Conservation (phyloP, 2,329 filamentous ascomycete genomes). For the Penicillium sclerotigenum region DNA sequence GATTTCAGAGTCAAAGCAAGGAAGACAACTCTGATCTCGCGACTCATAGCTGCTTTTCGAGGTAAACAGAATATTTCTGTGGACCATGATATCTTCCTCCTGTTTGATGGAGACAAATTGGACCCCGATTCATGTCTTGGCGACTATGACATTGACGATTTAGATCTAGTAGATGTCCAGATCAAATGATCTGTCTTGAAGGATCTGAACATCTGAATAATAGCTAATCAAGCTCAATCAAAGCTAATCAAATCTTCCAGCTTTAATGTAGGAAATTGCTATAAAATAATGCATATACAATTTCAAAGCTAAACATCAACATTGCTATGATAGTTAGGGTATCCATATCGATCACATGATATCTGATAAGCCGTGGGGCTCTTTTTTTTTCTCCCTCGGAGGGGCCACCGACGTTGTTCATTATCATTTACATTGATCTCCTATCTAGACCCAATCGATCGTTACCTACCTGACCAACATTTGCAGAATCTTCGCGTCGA, state of each 20-base stretch:
- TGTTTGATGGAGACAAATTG: slow-evolving; percentile 73
- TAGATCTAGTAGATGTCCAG: slow-evolving; percentile 72
- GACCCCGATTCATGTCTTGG: slow-evolving; percentile 58
- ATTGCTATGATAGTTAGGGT: neutral
- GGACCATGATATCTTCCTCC: slow-evolving; percentile 57
- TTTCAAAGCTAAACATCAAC: neutral
- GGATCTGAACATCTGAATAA: neutral
- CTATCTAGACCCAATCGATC: neutral
- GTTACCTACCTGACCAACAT: neutral
- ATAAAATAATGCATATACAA: neutral
- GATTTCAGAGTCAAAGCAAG: slow-evolving; percentile 50
- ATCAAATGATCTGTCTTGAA: slow-evolving; percentile 46
- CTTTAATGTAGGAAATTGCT: neutral
- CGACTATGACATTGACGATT: slow-evolving; percentile 69
- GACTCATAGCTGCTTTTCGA: slow-evolving; percentile 62
- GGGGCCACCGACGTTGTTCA: neutral
- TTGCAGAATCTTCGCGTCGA: neutral
- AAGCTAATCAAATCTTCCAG: neutral
- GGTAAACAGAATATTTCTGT: slow-evolving; percentile 51
- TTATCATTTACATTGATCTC: neutral
- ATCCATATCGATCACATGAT: slow-evolving; percentile 14
- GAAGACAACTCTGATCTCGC: slow-evolving; percentile 56
- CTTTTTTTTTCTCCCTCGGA: slow-evolving; percentile 3
- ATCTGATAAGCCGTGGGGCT: slow-evolving; percentile 8
- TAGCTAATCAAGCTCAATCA: neutral